Conservation (phyloP, 441 rosid genomes). For the Bruguiera hainesii region DNA sequence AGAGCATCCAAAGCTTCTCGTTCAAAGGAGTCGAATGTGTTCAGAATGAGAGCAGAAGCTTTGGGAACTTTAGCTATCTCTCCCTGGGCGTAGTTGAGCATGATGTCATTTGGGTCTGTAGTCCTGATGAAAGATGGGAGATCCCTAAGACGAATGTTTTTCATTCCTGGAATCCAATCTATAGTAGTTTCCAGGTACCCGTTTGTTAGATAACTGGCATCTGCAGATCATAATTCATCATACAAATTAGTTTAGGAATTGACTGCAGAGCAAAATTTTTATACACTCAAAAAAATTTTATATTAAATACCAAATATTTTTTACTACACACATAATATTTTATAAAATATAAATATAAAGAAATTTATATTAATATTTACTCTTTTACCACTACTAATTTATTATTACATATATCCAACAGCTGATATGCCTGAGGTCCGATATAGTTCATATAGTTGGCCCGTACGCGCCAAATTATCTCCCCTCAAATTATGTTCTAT, state of each 20-base stretch:
- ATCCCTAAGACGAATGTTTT: constrained; percentile 22
- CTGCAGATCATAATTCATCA: constrained; percentile 1
- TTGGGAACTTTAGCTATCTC: neutral
- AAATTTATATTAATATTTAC: too few relatives aligned
- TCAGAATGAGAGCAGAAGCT: constrained; percentile 21
- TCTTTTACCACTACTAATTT: too few relatives aligned
- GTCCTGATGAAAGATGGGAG: constrained; percentile 23
- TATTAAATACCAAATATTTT: neutral
- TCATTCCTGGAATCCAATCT: constrained; percentile 26
- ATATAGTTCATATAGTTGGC: too few relatives aligned
- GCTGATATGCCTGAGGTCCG: too few relatives aligned
- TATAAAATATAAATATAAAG: too few relatives aligned
- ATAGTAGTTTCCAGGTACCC: constrained; percentile 20
- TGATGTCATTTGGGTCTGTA: constrained; percentile 17
- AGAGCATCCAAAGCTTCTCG: constrained; percentile 18
- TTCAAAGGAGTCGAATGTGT: constrained; percentile 20
- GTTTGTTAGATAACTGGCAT: constrained; percentile 20
- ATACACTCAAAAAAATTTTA: neutral
- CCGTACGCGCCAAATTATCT: too few relatives aligned
- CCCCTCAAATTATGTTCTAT: too few relatives aligned
- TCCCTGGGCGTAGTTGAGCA: constrained; percentile 16
- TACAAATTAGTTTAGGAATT: neutral
- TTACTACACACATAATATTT: too few relatives aligned
- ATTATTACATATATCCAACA: too few relatives aligned
- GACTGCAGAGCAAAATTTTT: too few relatives aligned